Conservation (phyloP, 208 protist genomes). For the Porcisia hertigi region DNA sequence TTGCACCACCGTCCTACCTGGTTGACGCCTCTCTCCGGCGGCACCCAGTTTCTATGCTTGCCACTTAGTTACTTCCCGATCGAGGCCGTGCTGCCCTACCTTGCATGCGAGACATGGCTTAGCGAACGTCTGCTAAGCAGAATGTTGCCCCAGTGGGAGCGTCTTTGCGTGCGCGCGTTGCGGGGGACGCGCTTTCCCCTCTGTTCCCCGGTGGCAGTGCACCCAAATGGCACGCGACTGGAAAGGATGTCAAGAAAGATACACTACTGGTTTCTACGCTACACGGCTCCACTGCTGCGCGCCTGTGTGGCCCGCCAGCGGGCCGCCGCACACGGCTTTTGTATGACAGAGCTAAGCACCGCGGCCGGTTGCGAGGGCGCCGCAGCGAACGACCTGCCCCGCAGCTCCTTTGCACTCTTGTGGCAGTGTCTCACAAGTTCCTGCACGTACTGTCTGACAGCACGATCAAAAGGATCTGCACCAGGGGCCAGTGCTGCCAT, state of each 20-base stretch:
- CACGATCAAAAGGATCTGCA: background rate
- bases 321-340: slow-evolving; percentile 19
- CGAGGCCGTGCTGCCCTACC: slow-evolving; percentile 53
- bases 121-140: slow-evolving; percentile 26
- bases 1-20: slow-evolving; percentile 40
- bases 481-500: background rate
- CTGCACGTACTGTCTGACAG: background rate
- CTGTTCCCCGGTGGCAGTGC: background rate
- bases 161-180: slow-evolving; percentile 6
- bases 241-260: slow-evolving; percentile 12
- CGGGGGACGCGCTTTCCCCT: too few species aligned
- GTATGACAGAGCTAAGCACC: slow-evolving; percentile 11
- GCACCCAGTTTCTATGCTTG: slow-evolving; percentile 39
- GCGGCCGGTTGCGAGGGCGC: background rate
- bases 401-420: background rate
- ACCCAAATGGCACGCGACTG: background rate
- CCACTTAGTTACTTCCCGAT: slow-evolving; percentile 75
- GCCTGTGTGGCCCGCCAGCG: slow-evolving; percentile 12
- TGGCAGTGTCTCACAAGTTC: background rate
- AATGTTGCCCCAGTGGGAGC: slow-evolving; percentile 18
- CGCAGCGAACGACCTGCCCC: background rate
- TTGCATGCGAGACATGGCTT: slow-evolving; percentile 48
- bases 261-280: slow-evolving; percentile 35
- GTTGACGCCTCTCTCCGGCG: slow-evolving; percentile 25
- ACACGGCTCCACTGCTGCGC: slow-evolving; percentile 15